phyloP scores from a whole-genome alignment of 2,329 filamentous ascomycete species.

The Colletotrichum eleusines region DNA sequence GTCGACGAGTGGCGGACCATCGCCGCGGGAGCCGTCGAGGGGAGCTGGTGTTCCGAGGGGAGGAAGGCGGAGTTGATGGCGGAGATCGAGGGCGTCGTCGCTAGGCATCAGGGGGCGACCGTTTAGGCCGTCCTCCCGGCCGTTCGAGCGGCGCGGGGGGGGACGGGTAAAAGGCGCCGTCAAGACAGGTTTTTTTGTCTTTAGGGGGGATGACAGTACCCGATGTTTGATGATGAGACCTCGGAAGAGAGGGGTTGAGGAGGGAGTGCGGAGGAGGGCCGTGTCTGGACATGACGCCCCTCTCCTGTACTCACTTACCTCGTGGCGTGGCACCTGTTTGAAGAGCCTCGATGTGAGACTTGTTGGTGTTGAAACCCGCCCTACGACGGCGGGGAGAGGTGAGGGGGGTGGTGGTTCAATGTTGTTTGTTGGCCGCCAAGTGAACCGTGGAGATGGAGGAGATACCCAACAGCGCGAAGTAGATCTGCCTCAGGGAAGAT shows the following conservation, averaged over 20 bases:
- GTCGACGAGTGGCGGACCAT: conserved; percentile 76
- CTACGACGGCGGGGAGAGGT: no score
- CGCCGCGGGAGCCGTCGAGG: conserved; percentile 70
- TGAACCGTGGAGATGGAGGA: neutral
- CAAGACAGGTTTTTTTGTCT: neutral
- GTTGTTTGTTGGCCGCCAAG: neutral
- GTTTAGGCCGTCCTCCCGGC: neutral
- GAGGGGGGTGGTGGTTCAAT: neutral
- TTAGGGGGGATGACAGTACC: neutral
- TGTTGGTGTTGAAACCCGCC: neutral
- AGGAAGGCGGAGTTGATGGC: conserved; percentile 71
- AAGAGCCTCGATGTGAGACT: neutral
- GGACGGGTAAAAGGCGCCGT: neutral
- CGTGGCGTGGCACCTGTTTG: neutral
- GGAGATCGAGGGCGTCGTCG: conserved; percentile 53
- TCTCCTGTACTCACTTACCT: neutral
- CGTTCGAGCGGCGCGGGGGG: neutral
- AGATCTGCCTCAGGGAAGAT: neutral
- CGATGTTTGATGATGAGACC: neutral
- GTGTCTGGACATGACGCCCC: neutral
- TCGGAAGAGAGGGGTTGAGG: no score
- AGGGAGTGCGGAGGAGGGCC: neutral
- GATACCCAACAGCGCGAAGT: neutral
- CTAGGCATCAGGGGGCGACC: conserved; percentile 9
- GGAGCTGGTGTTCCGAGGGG: conserved; percentile 72